Base-by-base conservation (phyloP, 139 green algal genomes). In the Haematococcus lacustris region DNA sequence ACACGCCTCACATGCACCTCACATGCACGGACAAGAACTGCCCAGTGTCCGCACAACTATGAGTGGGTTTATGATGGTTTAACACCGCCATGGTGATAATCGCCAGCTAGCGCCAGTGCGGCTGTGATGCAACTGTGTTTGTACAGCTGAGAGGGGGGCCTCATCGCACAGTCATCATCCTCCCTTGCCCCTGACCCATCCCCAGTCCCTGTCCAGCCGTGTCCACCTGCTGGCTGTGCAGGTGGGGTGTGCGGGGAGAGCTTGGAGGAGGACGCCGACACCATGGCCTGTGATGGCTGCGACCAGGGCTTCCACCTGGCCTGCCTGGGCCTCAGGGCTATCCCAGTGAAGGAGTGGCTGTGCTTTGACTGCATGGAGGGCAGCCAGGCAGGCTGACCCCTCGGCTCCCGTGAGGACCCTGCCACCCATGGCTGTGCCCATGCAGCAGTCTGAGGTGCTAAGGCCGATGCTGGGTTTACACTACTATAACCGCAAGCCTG, bases 231-330 rank as follows among this genome's bases (percentile, higher is more conserved):
- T 64, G 53, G 23, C 26, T 9, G 26, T 26, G 53, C 21, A 64
- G 53, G 78, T 57, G 61, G 38, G 0, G 17, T 78, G 4, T 85
- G 80, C 53, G 43, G 51, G 32, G 66, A 67, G n/a, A n/a, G n/a
- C n/a, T n/a, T n/a, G n/a, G n/a, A n/a, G n/a, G n/a, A n/a, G 13
- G 73, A 41, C 30, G 85, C 82, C 28, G 80, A 90, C 63, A 68
- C 88, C 71, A 64, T 90, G 61, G 43, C 75, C 43, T 90, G 85
- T 63, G 82, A 90, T 32, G 77, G 66, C 40, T 90, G 85, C 68
- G 80, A 76, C 0, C 13, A 53, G 9, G 72, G 70, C 9, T 88
- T 80, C 66, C 85, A 90, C 67, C 62, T 82, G 37, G 3, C 7
- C 5, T 90, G 85, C 75, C 73, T 79, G 34, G 80, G 85, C 40